Evolutionary conservation across 805 yeast genomes (phyloP), one percentile per base, ranked within the genome.

Genomic region (Candida tammaniensis): DNA sequence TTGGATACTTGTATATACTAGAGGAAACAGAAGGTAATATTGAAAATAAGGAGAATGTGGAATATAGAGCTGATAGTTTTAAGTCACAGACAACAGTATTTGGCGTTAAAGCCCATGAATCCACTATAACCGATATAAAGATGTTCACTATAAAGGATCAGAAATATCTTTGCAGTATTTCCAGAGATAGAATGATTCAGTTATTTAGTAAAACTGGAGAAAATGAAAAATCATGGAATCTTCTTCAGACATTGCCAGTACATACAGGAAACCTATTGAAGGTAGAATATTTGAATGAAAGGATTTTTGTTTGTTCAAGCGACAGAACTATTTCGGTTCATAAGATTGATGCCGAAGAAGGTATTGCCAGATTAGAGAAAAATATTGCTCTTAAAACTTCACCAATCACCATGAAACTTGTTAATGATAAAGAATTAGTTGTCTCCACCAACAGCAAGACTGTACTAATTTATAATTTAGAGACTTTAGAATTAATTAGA

Each of bases 111-210:
- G 76, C 78, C 1, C 82, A 78, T 43, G 72, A 75, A 16, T 72
- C 78, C 6, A 55, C 72, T 8, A 54, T 77, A 11, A 76, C 73
- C 39, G 78, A 70, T 27, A 46, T 76, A 2, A 35, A 52, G 1
- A 57, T 52, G 32, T 70, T 72, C 36, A 47, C 52, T 27, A 36
- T 58, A 4, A 57, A 42, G 0, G 40, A 42, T 0, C 17, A 22
- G n/a, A 47, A 57, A 23, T 61, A 71, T 30, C 47, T 72, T 4
- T 65, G 68, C 13, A 68, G 76, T 24, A 70, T 73, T 17, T 74
- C 82, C 1, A 55, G 86, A 26, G 86, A 80, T 49, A 49, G 86
- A 33, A 80, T 79, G 64, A 69, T 80, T 19, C 86, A 80, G 49
- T 49, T 80, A 0, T 76, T 75, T 39, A 47, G 50, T 10, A 57